These are phyloP conservation scores for Podospora comata DNA, from an alignment of 495 filamentous ascomycete genomes.

Conservation along the genomic window DNA sequence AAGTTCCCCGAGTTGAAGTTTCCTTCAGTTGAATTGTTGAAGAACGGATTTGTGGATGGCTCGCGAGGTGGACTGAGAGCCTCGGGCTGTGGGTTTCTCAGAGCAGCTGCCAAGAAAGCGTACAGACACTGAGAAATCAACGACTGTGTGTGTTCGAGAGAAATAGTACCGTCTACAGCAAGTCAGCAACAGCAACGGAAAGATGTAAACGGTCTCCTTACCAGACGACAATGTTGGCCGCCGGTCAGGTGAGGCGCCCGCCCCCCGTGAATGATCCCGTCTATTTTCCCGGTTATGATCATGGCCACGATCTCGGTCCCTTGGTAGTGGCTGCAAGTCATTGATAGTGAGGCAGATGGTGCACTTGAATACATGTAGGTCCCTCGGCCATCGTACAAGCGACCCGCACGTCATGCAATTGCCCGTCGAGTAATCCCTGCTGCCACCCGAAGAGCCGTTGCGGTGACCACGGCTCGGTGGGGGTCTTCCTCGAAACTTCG, in stretches of 20 bases:
- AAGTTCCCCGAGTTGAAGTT: background rate
- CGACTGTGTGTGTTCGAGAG: constrained; percentile 33
- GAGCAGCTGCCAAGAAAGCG: constrained; percentile 22
- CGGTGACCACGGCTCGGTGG: constrained; percentile 27
- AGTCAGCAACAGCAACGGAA: constrained; percentile 9
- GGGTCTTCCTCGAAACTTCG: constrained; percentile 22
- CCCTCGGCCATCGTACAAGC: constrained; percentile 76
- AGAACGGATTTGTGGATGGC: constrained; percentile 1
- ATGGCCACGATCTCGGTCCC: constrained; percentile 10
- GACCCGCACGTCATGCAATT: constrained; percentile 82
- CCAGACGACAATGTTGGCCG: constrained; percentile 11
- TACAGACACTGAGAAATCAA: constrained; percentile 32
- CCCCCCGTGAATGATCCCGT: constrained; percentile 15
- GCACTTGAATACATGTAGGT: constrained; percentile 74
- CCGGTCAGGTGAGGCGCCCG: constrained; percentile 16
- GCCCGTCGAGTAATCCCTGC: constrained; percentile 57
- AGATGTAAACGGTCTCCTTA: constrained; percentile 5
- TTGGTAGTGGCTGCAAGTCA: constrained; percentile 58
- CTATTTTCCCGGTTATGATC: background rate
- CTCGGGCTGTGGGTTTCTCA: constrained; percentile 13
- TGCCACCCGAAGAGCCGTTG: constrained; percentile 27
- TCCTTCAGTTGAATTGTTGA: background rate
- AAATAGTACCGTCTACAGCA: constrained; percentile 22
- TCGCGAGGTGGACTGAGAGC: constrained; percentile 3
- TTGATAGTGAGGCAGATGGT: constrained; percentile 85